Conservation (phyloP, 1,139 yeast species). For the Kodamaea arcana region DNA sequence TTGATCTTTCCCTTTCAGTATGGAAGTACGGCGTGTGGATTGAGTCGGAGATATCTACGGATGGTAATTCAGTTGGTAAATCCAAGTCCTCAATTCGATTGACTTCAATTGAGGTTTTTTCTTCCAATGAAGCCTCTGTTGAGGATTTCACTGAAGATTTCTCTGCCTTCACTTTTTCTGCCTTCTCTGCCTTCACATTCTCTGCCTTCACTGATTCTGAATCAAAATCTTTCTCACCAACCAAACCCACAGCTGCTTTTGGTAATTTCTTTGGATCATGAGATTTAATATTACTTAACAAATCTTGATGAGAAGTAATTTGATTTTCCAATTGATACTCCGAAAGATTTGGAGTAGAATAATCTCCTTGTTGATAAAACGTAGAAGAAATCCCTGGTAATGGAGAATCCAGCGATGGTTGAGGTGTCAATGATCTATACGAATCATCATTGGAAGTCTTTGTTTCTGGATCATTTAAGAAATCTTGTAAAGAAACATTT, state of each 20-base stretch:
- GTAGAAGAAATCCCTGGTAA: conserved; percentile 6
- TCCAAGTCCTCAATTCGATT: too few species aligned
- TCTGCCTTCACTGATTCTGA: conserved; percentile 1
- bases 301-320: conserved; percentile 35
- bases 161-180: neutral
- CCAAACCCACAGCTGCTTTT: conserved; percentile 7
- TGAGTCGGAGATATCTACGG: conserved; percentile 10
- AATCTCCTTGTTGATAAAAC: conserved; percentile 25
- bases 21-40: conserved; percentile 46
- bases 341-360: conserved; percentile 46
- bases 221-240: conserved; percentile 1
- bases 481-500: neutral
- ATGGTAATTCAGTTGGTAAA: neutral
- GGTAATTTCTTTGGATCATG: conserved; percentile 40
- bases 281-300: conserved; percentile 33
- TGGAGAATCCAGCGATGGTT: conserved; percentile 3
- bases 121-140: neutral
- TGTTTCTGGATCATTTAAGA: conserved; percentile 3
- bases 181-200: neutral
- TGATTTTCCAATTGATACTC: conserved; percentile 44
- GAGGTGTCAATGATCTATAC: conserved; percentile 1
- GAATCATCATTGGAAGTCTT: neutral
- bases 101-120: too few species aligned
- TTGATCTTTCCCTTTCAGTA: conserved; percentile 33
- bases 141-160: neutral